Base-by-base conservation (phyloP, 1,139 yeast species). In the Yamadazyma dendronema region DNA sequence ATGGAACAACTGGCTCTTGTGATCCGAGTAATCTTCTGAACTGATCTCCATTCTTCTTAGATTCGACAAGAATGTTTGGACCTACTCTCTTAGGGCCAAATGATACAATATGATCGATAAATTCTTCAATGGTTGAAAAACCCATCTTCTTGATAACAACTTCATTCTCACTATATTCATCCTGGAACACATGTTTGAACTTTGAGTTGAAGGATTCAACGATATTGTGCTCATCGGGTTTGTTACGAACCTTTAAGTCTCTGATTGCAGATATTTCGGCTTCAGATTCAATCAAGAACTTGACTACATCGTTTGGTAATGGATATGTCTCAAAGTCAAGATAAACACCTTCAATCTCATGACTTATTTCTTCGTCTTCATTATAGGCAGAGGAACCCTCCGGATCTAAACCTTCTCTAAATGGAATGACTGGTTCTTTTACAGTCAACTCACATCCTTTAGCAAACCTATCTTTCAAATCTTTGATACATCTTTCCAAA, bases 341-440 rank as follows among this genome's bases (percentile, higher is more conserved):
- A 12, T 63, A 64, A 9, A 85, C 79, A 3, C 82, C 69, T 4
- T 62, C 65, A 17, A 71, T 55, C 31, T 44, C 47, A 17, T 33
- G 23, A 6, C 53, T 54, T 17, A 79, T 74, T 38, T 38, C 46
- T 1, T 42, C 49, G 13, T 50, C 50, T 1, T 44, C 48, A 4
- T 42, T 46, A 21, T 49, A 50, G 4, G 53, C 56, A 4, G 49
- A 49, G 5, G 42, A 44, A 3, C 44, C 49, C 8, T 44, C 49
- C 7, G 48, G 42, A 10, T 67, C 53, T 15, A 88, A 78, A 0
- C 97, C 87, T 61, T 94, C 99, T 47, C 96, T 69, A 54, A 85
- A 94, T 11, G 98, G 98, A 47, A 94, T 94, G 17, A 87, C 95
- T 0, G 98, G 98, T 51, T 87, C 87, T 27, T 96, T 90, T 26